Percentiles rank a stretch among this genome's conserved stretches.
Conservation (phyloP, 1,284 basidiomycete species). For the Ustilago nuda region DNA sequence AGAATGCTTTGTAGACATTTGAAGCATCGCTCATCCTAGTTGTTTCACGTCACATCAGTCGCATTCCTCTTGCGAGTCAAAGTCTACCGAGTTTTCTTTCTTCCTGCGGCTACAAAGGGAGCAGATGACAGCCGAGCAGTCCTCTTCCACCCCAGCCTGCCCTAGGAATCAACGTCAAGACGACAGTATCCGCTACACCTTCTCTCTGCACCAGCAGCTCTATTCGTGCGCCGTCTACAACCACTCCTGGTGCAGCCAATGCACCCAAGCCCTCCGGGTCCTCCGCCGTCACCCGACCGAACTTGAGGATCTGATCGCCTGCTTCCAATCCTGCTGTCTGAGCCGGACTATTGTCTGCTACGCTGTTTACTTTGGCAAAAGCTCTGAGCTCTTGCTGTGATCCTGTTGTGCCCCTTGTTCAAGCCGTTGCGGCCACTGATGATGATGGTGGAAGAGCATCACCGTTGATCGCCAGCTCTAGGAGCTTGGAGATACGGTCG, state of each 20-base stretch:
- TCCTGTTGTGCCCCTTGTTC: not conserved
- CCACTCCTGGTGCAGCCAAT: slow-evolving; percentile 36
- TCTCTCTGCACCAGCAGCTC: slow-evolving; percentile 19
- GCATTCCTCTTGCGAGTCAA: not conserved
- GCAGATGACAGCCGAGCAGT: slow-evolving; percentile 46
- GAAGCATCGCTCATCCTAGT: not conserved
- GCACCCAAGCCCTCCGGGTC: slow-evolving; percentile 27
- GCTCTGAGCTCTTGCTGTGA: not conserved
- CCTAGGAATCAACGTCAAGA: slow-evolving; percentile 28
- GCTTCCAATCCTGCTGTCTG: slow-evolving; percentile 35
- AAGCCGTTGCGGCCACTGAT: not conserved
- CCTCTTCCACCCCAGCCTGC: slow-evolving; percentile 54
- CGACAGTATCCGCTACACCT: not conserved
- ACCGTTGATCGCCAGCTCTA: slow-evolving; percentile 52
- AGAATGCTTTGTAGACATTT: not conserved
- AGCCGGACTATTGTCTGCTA: slow-evolving; percentile 48
- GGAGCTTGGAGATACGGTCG: slow-evolving; percentile 35
- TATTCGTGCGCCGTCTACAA: slow-evolving; percentile 33
- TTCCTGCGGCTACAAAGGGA: slow-evolving; percentile 20
- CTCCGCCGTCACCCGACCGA: slow-evolving; percentile 29
- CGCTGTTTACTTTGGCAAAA: slow-evolving; percentile 51
- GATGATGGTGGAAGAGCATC: slow-evolving; percentile 5
- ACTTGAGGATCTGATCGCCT: slow-evolving; percentile 43
- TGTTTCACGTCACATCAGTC: not conserved
- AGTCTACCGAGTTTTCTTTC: not conserved